A percentile compares a stretch with the other conserved stretches of the same genome.
These are phyloP conservation scores for Leucosporidium scottii DNA, from an alignment of 768 basidiomycete genomes.

Conservation along the genomic window DNA sequence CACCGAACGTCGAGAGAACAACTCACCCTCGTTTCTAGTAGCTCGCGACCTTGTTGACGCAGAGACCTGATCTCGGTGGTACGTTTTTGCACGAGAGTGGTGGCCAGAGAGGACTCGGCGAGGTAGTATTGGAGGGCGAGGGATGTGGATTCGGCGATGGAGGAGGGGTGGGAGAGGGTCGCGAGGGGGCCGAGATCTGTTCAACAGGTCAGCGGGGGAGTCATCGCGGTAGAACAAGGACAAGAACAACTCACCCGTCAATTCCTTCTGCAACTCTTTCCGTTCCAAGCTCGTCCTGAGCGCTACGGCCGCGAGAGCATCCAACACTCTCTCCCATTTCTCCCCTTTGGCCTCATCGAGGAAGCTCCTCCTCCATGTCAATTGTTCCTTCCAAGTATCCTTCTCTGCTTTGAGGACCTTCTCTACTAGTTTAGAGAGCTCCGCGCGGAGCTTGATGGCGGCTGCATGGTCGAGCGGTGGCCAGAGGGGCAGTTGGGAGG, in stretches of 20 bases:
- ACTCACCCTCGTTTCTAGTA: not conserved
- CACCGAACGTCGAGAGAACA: not conserved
- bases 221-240: too few relatives aligned
- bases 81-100: not conserved
- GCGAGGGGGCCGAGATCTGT: too few relatives aligned
- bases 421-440: not conserved
- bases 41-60: not conserved
- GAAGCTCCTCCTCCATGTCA: conserved; percentile 8
- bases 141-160: too few relatives aligned
- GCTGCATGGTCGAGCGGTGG: not conserved
- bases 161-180: too few relatives aligned
- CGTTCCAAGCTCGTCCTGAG: not conserved
- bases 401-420: not conserved
- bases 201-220: too few relatives aligned
- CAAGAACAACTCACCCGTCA: not conserved
- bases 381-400: not conserved
- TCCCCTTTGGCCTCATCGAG: conserved; percentile 49
- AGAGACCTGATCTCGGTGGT: not conserved
- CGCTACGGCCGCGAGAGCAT: not conserved
- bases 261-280: not conserved
- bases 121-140: not conserved
- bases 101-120: not conserved
- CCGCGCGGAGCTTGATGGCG: not conserved
- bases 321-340: conserved; percentile 41
- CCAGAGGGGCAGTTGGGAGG: not conserved